These are phyloP conservation scores for Rhizopus stolonifer DNA, from an alignment of 371 early-diverging fungal species.

Conservation along the genomic window DNA sequence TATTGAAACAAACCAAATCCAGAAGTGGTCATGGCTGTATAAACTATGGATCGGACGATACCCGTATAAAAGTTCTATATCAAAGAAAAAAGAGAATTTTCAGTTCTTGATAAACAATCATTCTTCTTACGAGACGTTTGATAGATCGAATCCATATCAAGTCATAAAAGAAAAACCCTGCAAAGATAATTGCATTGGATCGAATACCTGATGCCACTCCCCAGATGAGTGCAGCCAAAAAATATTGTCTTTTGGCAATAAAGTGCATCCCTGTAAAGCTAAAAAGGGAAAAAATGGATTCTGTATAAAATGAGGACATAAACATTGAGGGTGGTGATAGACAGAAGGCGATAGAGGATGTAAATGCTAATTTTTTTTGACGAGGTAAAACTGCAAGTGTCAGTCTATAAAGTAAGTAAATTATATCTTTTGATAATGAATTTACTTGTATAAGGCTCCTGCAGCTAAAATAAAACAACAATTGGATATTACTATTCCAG, in stretches of 20 bases:
- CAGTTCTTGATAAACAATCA: not conserved
- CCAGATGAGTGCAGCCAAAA: constrained; percentile 52
- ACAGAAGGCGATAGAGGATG: constrained; percentile 71
- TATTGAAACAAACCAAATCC: constrained; percentile 73
- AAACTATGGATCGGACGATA: constrained; percentile 33
- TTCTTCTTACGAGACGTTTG: constrained; percentile 10
- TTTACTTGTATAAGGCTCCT: constrained; percentile 67
- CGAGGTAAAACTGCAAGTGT: constrained; percentile 47
- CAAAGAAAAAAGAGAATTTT: not conserved
- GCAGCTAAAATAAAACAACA: constrained; percentile 77
- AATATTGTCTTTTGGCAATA: constrained; percentile 40
- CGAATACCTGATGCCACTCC: constrained; percentile 63
- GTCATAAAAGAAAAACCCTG: constrained; percentile 81
- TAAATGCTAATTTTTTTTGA: constrained; percentile 56
- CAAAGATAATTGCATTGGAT: constrained; percentile 80
- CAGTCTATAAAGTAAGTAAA: constrained; percentile 29
- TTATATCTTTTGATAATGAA: not conserved
- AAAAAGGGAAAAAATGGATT: constrained; percentile 81
- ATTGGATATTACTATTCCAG: constrained; percentile 76
- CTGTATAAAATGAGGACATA: constrained; percentile 88
- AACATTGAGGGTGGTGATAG: constrained; percentile 82
- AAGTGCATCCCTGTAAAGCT: constrained; percentile 78
- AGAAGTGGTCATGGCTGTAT: constrained; percentile 40
- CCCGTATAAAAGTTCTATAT: constrained; percentile 22
- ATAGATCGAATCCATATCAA: constrained; percentile 22